Evolutionary conservation across 352 stramenopile species (phyloP).

Genomic region (Phytophthora lateralis): DNA sequence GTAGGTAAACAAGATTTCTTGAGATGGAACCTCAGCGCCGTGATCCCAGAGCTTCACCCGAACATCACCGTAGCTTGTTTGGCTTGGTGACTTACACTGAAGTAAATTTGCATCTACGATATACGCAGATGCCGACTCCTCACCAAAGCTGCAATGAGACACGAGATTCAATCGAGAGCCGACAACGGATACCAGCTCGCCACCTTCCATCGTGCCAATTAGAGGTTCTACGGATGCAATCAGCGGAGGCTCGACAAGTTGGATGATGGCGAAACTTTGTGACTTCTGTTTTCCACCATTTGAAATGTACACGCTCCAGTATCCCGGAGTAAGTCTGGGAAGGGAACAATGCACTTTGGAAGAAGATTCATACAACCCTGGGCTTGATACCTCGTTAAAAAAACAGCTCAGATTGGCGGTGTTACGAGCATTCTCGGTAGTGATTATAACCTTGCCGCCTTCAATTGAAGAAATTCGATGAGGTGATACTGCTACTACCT

Average conservation of each 20-base stretch:
- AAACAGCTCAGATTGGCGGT: constrained; percentile 58
- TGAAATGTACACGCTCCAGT: constrained; percentile 46
- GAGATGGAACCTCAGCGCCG: constrained; percentile 45
- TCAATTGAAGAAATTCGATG: constrained; percentile 37
- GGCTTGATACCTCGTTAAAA: constrained; percentile 41
- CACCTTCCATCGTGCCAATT: constrained; percentile 39
- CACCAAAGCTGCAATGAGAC: constrained; percentile 79
- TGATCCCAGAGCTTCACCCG: constrained; percentile 48
- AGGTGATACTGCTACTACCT: constrained; percentile 46
- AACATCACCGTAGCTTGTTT: constrained; percentile 41
- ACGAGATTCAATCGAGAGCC: constrained; percentile 59
- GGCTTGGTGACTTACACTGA: constrained; percentile 48
- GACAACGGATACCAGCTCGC: constrained; percentile 45
- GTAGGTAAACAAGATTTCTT: constrained; percentile 54
- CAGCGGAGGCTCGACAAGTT: constrained; percentile 56
- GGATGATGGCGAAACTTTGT: constrained; percentile 34
- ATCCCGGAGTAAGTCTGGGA: constrained; percentile 34
- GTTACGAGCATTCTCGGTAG: constrained; percentile 40
- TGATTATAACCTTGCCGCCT: constrained; percentile 43
- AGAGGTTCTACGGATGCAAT: constrained; percentile 46
- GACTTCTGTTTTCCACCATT: constrained; percentile 61
- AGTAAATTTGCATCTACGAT: constrained; percentile 33
- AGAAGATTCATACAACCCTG: constrained; percentile 41
- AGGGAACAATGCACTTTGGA: constrained; percentile 44
- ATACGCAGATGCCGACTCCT: constrained; percentile 28